These are phyloP conservation scores for Talaromyces piceae DNA, from an alignment of 2,329 filamentous ascomycete species.

Conservation along the genomic window DNA sequence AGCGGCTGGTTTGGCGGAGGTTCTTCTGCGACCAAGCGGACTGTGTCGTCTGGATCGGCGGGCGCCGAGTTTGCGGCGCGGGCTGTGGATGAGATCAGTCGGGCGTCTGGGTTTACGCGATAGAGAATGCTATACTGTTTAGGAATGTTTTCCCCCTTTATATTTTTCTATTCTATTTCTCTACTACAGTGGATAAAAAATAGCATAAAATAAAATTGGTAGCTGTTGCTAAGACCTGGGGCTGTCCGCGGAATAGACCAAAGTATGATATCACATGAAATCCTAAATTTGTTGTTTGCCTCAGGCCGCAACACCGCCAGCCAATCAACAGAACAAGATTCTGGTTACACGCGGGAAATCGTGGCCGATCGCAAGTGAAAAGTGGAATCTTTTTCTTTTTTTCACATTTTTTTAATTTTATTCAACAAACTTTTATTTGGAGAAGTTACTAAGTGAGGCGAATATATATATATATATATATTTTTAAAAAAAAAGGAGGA, in stretches of 20 bases:
- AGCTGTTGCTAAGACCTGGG: neutral
- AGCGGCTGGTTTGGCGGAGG: slow-evolving; percentile 11
- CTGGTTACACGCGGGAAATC: neutral
- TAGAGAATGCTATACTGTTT: slow-evolving; percentile 4
- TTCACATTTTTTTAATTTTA: no score
- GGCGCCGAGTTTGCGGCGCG: slow-evolving; percentile 24
- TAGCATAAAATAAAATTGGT: no score
- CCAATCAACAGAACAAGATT: neutral
- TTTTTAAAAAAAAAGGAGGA: no score
- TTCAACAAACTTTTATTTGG: no score
- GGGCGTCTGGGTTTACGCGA: slow-evolving; percentile 11
- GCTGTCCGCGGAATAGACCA: neutral
- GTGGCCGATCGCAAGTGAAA: neutral
- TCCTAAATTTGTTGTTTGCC: neutral
- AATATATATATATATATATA: no score
- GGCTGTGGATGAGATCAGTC: slow-evolving; percentile 19
- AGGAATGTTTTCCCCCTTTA: no score
- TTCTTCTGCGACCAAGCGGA: slow-evolving; percentile 2
- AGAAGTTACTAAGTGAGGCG: no score
- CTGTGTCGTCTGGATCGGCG: slow-evolving; percentile 14
- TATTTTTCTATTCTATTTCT: neutral
- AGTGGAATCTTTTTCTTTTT: neutral
- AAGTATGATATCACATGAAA: neutral
- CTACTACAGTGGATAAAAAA: no score
- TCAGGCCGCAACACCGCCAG: neutral